Conservation (phyloP, 805 yeast genomes). For the Ogataea kodamae region DNA sequence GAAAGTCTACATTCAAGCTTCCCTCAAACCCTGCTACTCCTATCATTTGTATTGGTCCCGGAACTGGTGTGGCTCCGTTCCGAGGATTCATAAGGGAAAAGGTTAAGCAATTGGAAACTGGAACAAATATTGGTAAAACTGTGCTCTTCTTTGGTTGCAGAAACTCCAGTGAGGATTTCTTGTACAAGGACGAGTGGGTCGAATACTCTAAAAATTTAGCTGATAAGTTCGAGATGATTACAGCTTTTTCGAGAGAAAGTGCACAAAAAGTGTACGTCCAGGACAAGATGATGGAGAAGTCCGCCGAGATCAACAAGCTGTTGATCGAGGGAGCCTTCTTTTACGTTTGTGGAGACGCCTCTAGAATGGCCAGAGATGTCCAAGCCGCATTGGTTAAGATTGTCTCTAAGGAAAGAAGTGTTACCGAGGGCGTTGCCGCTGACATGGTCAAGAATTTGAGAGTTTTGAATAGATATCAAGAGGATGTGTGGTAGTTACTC, state of each 20-base stretch:
- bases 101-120: slow-evolving; percentile 47
- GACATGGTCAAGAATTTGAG: slow-evolving; percentile 76
- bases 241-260: slow-evolving; percentile 83
- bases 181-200: slow-evolving; percentile 89
- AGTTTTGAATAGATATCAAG: slow-evolving; percentile 87
- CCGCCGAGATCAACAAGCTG: slow-evolving; percentile 51
- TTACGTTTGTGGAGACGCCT: slow-evolving; percentile 97
- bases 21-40: slow-evolving; percentile 85
- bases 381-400: slow-evolving; percentile 64
- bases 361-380: slow-evolving; percentile 93
- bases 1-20: slow-evolving; percentile 91
- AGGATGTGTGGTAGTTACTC: slow-evolving; percentile 81
- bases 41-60: slow-evolving; percentile 92
- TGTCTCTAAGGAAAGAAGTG: slow-evolving; percentile 57
- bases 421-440: slow-evolving; percentile 64
- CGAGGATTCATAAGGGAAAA: slow-evolving; percentile 93
- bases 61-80: slow-evolving; percentile 98
- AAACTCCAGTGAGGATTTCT: slow-evolving; percentile 69
- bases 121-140: slow-evolving; percentile 62
- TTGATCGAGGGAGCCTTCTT: slow-evolving; percentile 72
- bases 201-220: slow-evolving; percentile 61
- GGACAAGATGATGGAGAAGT: slow-evolving; percentile 58
- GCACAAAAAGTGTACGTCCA: slow-evolving; percentile 78
- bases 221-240: slow-evolving; percentile 61
- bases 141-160: slow-evolving; percentile 87